Evolutionary conservation across 228 moss, liverwort and hornwort genomes (phyloP).

Genomic region (Sphagnum magellanicum): DNA sequence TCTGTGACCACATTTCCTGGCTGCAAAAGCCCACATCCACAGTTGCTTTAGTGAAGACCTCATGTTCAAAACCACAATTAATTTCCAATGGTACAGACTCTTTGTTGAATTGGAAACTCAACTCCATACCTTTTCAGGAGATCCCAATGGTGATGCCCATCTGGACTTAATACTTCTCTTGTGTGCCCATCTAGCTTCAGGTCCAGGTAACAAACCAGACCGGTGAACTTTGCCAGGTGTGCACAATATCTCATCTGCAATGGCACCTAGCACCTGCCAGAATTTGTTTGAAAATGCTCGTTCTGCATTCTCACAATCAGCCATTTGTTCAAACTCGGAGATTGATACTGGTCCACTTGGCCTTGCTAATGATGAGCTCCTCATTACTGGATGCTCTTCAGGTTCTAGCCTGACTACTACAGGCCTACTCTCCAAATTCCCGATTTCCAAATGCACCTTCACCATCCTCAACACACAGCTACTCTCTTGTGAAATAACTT

Average conservation of each 20-base stretch:
- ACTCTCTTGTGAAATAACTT: conserved; percentile 5
- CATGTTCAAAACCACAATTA: background rate
- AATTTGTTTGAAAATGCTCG: conserved; percentile 6
- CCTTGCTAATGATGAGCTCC: background rate
- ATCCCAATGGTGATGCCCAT: conserved; percentile 20
- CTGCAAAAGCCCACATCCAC: conserved; percentile 7
- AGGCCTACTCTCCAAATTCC: conserved; percentile 5
- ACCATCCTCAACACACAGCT: conserved; percentile 7
- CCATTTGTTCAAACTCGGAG: conserved; percentile 6
- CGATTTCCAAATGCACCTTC: conserved; percentile 11
- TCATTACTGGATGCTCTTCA: background rate
- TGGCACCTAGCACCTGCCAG: conserved; percentile 3
- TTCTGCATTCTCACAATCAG: conserved; percentile 1
- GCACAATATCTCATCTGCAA: conserved; percentile 7
- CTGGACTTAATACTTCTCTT: conserved; percentile 21
- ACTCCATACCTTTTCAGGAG: conserved; percentile 24
- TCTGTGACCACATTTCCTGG: conserved; percentile 11
- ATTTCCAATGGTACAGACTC: background rate
- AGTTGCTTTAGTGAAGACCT: background rate
- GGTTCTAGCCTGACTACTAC: conserved; percentile 6
- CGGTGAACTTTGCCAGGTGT: conserved; percentile 1
- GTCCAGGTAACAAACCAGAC: conserved; percentile 14
- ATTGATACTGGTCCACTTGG: conserved; percentile 5
- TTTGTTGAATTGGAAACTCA: background rate
- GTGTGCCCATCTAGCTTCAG: conserved; percentile 32